Evolutionary conservation across 1,284 basidiomycete species (phyloP), one percentile per base, ranked within the genome.

Genomic region (Puccinia sorghi): DNA sequence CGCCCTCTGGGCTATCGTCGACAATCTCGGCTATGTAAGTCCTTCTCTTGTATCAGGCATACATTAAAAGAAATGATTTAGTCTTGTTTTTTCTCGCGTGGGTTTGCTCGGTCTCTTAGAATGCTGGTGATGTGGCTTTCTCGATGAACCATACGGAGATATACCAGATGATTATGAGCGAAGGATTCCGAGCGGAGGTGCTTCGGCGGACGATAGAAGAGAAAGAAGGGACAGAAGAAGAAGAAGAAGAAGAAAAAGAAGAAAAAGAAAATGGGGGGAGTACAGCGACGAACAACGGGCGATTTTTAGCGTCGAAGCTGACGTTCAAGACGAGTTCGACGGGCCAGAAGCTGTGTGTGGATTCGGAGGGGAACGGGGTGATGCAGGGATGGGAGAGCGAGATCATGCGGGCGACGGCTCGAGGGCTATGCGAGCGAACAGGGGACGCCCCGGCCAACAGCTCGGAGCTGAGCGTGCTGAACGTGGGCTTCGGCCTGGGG

Each of bases 91-190:
- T 32, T 32, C 32, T 32, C 32, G 1, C 32, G 32, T 4, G 32
- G 32, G 32, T 32, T 32, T 32, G 32, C 32, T 32, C 32, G 32
- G 32, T 32, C 32, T 4, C 32, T 32, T 89, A 92, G 82, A 94
- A 92, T 7, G 92, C 94, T 0, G 93, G 91, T 7, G 94, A 97
- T 82, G 89, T 97, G 67, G 91, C 93, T 5, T 86, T 94, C 57
- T 94, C 93, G 6, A 87, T 92, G 84, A 94, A 95, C 81, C 89
- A 94, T 82, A 84, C 86, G 77, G 86, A 86, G 56, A 90, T 90
- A 32, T 97, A 95, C 85, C 88, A 86, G 32, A 83, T 89, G 72
- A 91, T 97, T 72, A 88, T 92, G 22, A 90, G 94, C 85, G 92
- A 94, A 80, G 94, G 93, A 7, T 89, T 97, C 79, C 50, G 75